Percentiles rank a stretch among this genome's conserved stretches.
phyloP scores from a whole-genome alignment of 352 stramenopile genomes.

The Globisporangium sylvaticum region DNA sequence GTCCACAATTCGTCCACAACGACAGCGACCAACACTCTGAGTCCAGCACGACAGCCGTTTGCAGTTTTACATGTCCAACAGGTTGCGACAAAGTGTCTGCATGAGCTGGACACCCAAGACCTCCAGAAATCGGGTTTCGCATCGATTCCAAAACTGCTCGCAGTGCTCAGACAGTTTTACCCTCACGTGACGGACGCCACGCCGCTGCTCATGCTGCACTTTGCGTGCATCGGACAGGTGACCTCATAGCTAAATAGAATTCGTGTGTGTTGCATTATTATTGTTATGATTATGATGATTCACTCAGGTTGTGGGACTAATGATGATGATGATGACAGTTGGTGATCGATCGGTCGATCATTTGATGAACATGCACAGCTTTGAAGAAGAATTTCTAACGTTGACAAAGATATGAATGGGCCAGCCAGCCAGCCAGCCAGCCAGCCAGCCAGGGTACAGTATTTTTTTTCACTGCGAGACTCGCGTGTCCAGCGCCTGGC shows the following conservation, averaged over 20 bases:
- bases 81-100: constrained; percentile 27
- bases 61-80: constrained; percentile 42
- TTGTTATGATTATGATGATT: background rate
- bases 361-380: background rate
- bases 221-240: constrained; percentile 30
- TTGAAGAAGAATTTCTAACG: background rate
- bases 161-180: constrained; percentile 55
- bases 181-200: constrained; percentile 37
- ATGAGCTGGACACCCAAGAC: constrained; percentile 25
- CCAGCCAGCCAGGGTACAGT: background rate
- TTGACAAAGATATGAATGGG: background rate
- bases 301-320: background rate
- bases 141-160: constrained; percentile 34
- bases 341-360: background rate
- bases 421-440: background rate
- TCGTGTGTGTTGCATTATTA: background rate
- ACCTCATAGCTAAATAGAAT: background rate
- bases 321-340: background rate
- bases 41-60: constrained; percentile 26
- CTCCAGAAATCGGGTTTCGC: constrained; percentile 44
- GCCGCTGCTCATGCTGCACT: constrained; percentile 46
- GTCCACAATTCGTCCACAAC: constrained; percentile 5
- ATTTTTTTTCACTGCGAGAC: background rate
- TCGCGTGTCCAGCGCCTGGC: constrained; percentile 15
- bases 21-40: constrained; percentile 19